Conservation (phyloP, 148 eudicot species). For the Diospyros lotus region DNA sequence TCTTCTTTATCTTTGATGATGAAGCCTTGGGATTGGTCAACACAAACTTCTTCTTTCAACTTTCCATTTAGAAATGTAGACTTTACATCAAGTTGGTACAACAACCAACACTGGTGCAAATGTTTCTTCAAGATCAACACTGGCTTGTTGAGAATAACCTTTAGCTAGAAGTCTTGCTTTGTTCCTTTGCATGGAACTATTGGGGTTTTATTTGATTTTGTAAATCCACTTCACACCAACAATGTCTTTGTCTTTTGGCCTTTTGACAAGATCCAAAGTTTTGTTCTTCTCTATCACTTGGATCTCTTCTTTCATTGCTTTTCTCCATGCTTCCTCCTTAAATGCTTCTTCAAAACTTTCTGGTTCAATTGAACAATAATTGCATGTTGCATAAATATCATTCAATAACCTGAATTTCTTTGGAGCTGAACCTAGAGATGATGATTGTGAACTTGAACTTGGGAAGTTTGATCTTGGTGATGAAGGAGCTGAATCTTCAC, state of each 20-base stretch:
- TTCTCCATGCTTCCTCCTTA: not conserved
- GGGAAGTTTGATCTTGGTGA: too few relatives aligned
- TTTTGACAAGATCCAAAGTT: not conserved
- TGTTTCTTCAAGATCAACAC: not conserved
- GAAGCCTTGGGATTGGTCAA: not conserved
- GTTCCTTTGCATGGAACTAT: not conserved
- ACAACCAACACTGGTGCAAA: not conserved
- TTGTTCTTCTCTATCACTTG: not conserved
- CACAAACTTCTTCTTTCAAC: not conserved
- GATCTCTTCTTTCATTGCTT: not conserved
- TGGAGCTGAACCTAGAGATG: not conserved
- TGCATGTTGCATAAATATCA: not conserved
- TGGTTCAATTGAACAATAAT: not conserved
- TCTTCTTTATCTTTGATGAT: not conserved
- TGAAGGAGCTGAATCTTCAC: too few relatives aligned
- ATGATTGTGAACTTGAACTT: not conserved
- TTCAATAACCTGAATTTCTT: not conserved
- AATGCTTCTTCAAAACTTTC: not conserved
- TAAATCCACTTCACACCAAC: slow-evolving; percentile 4
- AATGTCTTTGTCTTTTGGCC: not conserved
- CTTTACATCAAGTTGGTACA: not conserved
- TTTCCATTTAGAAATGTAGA: not conserved
- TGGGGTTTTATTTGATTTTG: not conserved
- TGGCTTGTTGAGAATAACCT: not conserved
- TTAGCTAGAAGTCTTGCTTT: not conserved